These are phyloP conservation scores for Trifolium fragiferum DNA, from an alignment of 306 rosid species.

Conservation along the genomic window DNA sequence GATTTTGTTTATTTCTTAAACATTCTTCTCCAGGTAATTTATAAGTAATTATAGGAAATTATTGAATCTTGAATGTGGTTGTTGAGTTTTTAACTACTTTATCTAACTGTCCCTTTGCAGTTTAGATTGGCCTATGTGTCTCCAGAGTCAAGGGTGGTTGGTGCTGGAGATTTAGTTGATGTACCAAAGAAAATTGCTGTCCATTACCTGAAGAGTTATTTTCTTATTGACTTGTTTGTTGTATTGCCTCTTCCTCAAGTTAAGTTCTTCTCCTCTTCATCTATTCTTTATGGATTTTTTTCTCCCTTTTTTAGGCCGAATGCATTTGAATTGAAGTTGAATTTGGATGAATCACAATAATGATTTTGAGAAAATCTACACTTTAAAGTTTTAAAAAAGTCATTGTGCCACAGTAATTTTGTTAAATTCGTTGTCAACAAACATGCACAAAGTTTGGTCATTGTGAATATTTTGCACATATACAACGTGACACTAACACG, in stretches of 20 bases:
- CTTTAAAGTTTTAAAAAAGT: not conserved
- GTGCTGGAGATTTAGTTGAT: slow-evolving; percentile 89
- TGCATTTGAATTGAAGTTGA: not conserved
- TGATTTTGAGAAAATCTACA: not conserved
- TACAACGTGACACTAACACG: too few species aligned
- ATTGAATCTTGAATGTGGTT: not conserved
- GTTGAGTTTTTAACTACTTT: not conserved
- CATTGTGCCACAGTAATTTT: not conserved
- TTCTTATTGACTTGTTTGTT: slow-evolving; percentile 64
- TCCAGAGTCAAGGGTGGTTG: slow-evolving; percentile 81
- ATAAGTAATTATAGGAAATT: not conserved
- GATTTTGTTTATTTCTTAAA: slow-evolving; percentile 71
- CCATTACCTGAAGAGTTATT: slow-evolving; percentile 61
- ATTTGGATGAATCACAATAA: not conserved
- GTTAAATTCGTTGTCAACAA: too few species aligned
- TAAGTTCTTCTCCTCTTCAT: slow-evolving; percentile 8
- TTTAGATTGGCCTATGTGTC: slow-evolving; percentile 89
- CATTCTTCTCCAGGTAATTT: slow-evolving; percentile 81
- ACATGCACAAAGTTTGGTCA: not conserved
- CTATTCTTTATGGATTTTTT: not conserved
- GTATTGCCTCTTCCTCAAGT: slow-evolving; percentile 90
- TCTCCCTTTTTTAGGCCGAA: not conserved
- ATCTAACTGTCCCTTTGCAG: slow-evolving; percentile 52
- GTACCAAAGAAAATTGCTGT: slow-evolving; percentile 75
- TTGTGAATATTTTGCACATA: too few species aligned